Evolutionary conservation across 106 monocot genomes (phyloP), one percentile per base, ranked within the genome.

Genomic region (Narthecium ossifragum): DNA sequence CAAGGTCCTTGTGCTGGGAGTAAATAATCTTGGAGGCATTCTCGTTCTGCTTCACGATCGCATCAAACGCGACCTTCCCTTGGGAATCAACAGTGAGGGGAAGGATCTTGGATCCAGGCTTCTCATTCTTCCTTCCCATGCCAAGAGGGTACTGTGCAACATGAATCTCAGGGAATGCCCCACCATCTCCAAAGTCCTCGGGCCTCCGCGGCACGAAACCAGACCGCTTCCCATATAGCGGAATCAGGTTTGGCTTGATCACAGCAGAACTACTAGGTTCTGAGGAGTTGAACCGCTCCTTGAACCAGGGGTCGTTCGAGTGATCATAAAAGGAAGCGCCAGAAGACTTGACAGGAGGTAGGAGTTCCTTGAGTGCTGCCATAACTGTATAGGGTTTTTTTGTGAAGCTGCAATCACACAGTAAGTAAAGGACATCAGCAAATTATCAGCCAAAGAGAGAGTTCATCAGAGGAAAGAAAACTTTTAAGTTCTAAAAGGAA

Each of bases 161-260:
- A 55, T 87, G 90, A 56, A 98, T 91, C 69, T 98, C 98, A 17
- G 98, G 98, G 62, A 91, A 98, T 31, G 98, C 98, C n/a, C 98
- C 98, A 0, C 98, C 98, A 60, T 98, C 98, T 1, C 98, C 98
- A 50, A 91, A 98, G 61, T 98, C 98, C 43, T 91, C 98, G 5
- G 76, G 79, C 61, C 62, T 86, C 26, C 90, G 60, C 0, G 90
- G 90, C 18, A 91, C 36, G 48, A 91, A 98, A 7, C 90, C 98
- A 0, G 86, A 76, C 0, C 98, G 83, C 65, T 90, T 98, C 17
- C 90, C 98, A 58, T 98, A 98, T 0, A 79, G 87, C 1, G 79
- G 90, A 7, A 63, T 79, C 2, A 63, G 77, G 26, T 71, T 83
- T 2, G 78, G 64, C 34, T 84, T 80, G 21, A 55, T 15, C 0